Conservation (phyloP, 1,284 basidiomycete species). For the Prillingera fragicola region DNA sequence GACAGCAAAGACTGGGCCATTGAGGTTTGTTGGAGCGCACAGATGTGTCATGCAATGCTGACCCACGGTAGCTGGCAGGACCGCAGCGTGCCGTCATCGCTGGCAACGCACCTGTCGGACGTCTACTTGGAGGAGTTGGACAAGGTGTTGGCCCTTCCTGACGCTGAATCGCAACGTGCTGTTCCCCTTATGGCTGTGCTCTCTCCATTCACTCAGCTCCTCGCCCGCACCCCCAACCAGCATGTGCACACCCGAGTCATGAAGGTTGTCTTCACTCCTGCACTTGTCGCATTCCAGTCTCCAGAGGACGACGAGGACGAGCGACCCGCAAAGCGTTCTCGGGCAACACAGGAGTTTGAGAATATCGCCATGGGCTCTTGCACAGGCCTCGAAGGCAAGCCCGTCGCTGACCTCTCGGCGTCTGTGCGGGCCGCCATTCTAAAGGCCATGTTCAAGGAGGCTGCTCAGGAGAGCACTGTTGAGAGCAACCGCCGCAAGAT, state of each 20-base stretch:
- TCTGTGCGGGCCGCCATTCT: conserved; percentile 59
- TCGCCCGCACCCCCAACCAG: conserved; percentile 36
- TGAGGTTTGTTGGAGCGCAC: conserved; percentile 60
- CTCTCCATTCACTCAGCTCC: conserved; percentile 39
- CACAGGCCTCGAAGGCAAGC: neutral
- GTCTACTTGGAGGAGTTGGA: conserved; percentile 88
- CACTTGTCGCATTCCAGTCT: conserved; percentile 21
- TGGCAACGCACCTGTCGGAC: conserved; percentile 81
- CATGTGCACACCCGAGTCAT: conserved; percentile 43
- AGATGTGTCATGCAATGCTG: neutral
- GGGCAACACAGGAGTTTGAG: conserved; percentile 10
- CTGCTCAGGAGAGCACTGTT: conserved; percentile 63
- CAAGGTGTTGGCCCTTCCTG: conserved; percentile 54
- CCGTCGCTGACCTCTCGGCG: neutral
- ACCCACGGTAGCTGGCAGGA: conserved; percentile 62
- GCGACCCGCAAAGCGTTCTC: conserved; percentile 25
- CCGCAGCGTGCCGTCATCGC: conserved; percentile 65
- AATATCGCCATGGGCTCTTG: conserved; percentile 2
- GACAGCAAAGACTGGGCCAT: conserved; percentile 58
- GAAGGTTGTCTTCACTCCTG: conserved; percentile 30
- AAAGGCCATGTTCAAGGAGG: conserved; percentile 64
- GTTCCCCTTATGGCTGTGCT: conserved; percentile 38
- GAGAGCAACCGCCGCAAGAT: conserved; percentile 68
- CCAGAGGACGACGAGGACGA: conserved; percentile 12
- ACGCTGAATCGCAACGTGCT: conserved; percentile 25